A percentile compares a stretch with the other conserved stretches of the same genome.
These are phyloP conservation scores for Paramecium caudatum DNA, from an alignment of 73 alveolate genomes.

Conservation along the genomic window DNA sequence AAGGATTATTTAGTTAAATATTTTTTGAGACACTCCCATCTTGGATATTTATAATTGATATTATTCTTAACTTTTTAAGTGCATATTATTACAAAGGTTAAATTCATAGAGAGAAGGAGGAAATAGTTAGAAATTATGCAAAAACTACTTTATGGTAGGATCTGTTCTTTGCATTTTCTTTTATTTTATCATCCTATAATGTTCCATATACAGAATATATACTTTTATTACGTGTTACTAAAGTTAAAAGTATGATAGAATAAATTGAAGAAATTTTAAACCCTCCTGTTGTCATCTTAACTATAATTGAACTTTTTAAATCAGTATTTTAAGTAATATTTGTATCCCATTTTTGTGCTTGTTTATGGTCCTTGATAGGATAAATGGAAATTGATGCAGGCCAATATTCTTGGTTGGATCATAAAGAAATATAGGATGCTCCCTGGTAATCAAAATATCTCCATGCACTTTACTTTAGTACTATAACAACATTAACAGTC, in stretches of 20 bases:
- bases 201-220: neutral
- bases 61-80: neutral
- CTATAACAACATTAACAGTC: slow-evolving; percentile 55
- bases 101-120: neutral
- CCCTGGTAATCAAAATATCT: neutral
- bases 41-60: slow-evolving; percentile 24
- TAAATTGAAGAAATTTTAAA: neutral
- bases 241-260: neutral
- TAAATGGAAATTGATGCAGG: neutral
- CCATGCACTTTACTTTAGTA: slow-evolving; percentile 51
- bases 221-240: neutral
- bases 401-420: neutral
- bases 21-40: slow-evolving; percentile 11
- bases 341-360: slow-evolving; percentile 69
- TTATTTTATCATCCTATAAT: neutral
- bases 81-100: slow-evolving; percentile 41
- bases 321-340: slow-evolving; percentile 37
- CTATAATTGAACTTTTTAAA: slow-evolving; percentile 38
- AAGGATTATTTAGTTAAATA: neutral
- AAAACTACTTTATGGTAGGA: neutral
- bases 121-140: neutral
- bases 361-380: slow-evolving; percentile 59
- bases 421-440: neutral
- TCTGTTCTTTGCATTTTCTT: neutral
- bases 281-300: neutral